Percentiles rank a stretch among this genome's conserved stretches.
phyloP scores from a whole-genome alignment of 768 basidiomycete genomes.

The Psilocybe sp. region DNA sequence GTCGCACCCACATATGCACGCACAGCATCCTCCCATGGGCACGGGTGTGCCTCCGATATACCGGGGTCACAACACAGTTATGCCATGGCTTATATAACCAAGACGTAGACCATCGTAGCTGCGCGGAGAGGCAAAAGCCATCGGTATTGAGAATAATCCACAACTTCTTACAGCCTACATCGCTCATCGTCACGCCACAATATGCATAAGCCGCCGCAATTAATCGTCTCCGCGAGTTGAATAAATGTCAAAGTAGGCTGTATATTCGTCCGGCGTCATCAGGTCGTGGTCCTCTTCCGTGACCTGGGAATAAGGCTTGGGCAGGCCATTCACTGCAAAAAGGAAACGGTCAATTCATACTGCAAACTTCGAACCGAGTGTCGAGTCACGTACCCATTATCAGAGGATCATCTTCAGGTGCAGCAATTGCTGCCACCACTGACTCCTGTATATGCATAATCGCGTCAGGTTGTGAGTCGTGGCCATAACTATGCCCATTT shows the following conservation, averaged over 20 bases:
- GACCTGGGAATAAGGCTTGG: constrained; percentile 73
- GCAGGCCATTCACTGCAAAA: constrained; percentile 65
- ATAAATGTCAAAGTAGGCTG: constrained; percentile 66
- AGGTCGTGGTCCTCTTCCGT: constrained; percentile 90
- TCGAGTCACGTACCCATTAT: constrained; percentile 55
- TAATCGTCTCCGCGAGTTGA: constrained; percentile 42
- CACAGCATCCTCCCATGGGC: too few species aligned
- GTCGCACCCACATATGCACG: too few species aligned
- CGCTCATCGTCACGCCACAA: too few species aligned
- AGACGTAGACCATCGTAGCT: too few species aligned
- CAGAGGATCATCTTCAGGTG: constrained; percentile 51
- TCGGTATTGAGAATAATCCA: too few species aligned
- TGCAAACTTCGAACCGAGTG: background rate
- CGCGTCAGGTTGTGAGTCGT: constrained; percentile 12
- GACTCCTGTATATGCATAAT: constrained; percentile 20
- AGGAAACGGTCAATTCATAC: constrained; percentile 1
- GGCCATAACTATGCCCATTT: constrained; percentile 8
- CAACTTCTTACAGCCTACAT: too few species aligned
- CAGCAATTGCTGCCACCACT: constrained; percentile 10
- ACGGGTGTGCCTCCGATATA: too few species aligned
- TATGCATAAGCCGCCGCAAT: constrained; percentile 8
- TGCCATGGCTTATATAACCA: too few species aligned
- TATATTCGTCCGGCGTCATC: constrained; percentile 94
- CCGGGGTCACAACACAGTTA: too few species aligned
- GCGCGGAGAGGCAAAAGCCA: too few species aligned